Base-by-base conservation (phyloP, 2,329 filamentous ascomycete genomes). In the Neonectria faginata region DNA sequence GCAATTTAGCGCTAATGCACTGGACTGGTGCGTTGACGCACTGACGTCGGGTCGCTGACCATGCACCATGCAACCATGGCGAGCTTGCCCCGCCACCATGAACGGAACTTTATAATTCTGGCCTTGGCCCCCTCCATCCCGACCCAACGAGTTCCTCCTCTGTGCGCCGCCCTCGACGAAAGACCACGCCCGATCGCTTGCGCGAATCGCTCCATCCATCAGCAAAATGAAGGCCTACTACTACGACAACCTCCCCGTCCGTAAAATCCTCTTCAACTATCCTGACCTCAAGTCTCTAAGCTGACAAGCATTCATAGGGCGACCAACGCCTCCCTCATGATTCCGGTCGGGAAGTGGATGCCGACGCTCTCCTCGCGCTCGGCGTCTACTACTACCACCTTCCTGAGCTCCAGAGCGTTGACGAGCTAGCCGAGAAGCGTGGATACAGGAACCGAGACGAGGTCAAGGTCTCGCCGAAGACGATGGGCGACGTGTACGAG, bases 391-490 rank as follows among this genome's bases (percentile, higher is more conserved):
- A 97, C 85, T 89, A 88, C 78, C 84, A 86, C 76, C 88, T 92
- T 72, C 83, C 89, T 12, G 81, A 88, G 36, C 77, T 94, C 53
- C 80, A 84, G 33, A 84, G 84, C 27, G 94, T 98, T 44, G 86
- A 98, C 78, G 78, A 82, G 47, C 87, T 99, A 48, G 95, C 96
- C 3, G 72, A 80, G 3, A 83, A 91, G 70, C 91, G 95, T 65
- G 86, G 88, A 73, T 98, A 99, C 86, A 94, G 92, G 83, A 97
- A 98, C 84, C 92, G 95, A 62, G 96, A 99, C 82, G 90, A 97
- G 81, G 92, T 98, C 78, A 92, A 88, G 65, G 92, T 99, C 22
- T 97, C 93, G 8, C 95, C 94, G 0, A 84, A 89, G 68, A 91
- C 89, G 68, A 93, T 98, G 91, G 94, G 93, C 61, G 91, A 88